Conservation (phyloP, 805 yeast species). For the Candida boleticola region DNA sequence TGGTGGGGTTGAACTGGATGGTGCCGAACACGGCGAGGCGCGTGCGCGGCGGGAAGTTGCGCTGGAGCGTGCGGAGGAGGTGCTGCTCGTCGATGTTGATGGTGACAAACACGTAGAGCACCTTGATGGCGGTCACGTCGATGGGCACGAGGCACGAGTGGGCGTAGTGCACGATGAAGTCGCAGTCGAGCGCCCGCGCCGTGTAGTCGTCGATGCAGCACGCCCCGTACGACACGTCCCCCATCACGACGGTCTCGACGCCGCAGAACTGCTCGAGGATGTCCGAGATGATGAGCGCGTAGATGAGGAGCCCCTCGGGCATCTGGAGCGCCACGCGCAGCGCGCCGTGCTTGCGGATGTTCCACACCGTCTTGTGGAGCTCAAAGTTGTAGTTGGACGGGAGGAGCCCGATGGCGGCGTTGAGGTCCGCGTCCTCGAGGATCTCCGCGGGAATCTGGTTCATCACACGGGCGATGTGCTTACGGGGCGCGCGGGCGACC, state of each 20-base stretch:
- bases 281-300: constrained; percentile 86
- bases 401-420: constrained; percentile 73
- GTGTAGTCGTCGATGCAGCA: constrained; percentile 97
- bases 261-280: constrained; percentile 87
- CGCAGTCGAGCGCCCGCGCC: constrained; percentile 90
- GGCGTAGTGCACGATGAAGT: constrained; percentile 93
- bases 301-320: constrained; percentile 95
- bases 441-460: constrained; percentile 91
- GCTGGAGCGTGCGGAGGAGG: constrained; percentile 67
- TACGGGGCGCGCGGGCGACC: constrained; percentile 10
- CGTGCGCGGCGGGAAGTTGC: constrained; percentile 63
- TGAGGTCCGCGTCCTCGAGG: constrained; percentile 73
- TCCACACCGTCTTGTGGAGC: constrained; percentile 94
- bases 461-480: constrained; percentile 56
- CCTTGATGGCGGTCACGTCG: constrained; percentile 86
- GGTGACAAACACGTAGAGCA: constrained; percentile 92
- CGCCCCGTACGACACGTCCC: constrained; percentile 98
- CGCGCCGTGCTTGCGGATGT: constrained; percentile 70
- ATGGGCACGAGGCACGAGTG: constrained; percentile 96
- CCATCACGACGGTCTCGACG: constrained; percentile 91
- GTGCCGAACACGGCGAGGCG: constrained; percentile 88
- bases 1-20: constrained; percentile 93
- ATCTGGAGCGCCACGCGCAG: constrained; percentile 89
- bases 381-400: constrained; percentile 96
- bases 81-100: constrained; percentile 85